Base-by-base conservation (phyloP, 2,329 filamentous ascomycete species). In the Ploettnerulaceae sp. region DNA sequence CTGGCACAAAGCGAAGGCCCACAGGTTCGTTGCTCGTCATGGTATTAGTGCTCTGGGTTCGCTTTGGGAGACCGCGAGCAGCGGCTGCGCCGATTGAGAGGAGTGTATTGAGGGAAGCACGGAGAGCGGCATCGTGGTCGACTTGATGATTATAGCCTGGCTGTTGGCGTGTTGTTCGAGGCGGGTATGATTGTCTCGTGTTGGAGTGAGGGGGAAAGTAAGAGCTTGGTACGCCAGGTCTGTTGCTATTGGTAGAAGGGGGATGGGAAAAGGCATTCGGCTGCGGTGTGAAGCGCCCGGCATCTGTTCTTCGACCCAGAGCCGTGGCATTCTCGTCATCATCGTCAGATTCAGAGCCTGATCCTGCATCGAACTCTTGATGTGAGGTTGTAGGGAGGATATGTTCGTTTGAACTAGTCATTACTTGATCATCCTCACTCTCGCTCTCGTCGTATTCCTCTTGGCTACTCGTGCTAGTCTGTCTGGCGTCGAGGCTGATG, bases 381-480 rank as follows among this genome's bases (percentile, higher is more conserved):
- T 54, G 25, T 24, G 48, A 47, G 3, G 53, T 51, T 34, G 64
- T 42, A 40, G 62, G 45, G 45, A 62, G 34, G 52, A 73, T 61
- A 47, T 77, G 73, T 57, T 82, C 79, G 35, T 71, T 74, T 11
- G 79, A 82, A 57, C 77, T 81, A 2, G 74, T 74, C 61, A 82
- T 65, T 8, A 78, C 57, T 11, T 76, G 78, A 59, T 95, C 90
- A 32, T 89, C 89, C 53, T 95, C 90, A 54, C 79, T 95, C 65
- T 95, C 89, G 52, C 86, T 94, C 70, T 95, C 89, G 25, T 95
- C 89, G 60, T 94, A 95, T 69, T 95, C 90, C 58, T 95, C 90
- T 64, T 95, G 89, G 61, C 90, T 95, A 67, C 89, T 94, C 24
- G 74, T 70, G 36, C 69, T 71, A 43, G 67, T 68, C 67, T 54